These are phyloP conservation scores for Sporisorium graminicola DNA, from an alignment of 1,284 basidiomycete genomes.

Conservation along the genomic window DNA sequence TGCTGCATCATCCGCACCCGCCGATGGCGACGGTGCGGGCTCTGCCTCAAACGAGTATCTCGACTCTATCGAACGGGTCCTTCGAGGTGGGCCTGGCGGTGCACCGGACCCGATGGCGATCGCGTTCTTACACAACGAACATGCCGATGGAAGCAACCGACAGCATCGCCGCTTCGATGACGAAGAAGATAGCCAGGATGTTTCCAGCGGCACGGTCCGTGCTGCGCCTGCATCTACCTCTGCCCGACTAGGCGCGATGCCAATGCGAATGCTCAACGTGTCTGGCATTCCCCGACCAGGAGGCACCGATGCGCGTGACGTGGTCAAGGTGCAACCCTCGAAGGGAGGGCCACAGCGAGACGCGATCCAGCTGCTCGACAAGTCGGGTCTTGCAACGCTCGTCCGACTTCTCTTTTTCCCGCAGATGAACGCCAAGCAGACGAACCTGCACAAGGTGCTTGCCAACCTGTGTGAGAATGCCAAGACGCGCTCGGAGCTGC, in stretches of 20 bases:
- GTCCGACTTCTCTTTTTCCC: conserved; percentile 97
- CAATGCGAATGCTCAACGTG: conserved; percentile 30
- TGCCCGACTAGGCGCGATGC: conserved; percentile 7
- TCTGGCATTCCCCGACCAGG: conserved; percentile 14
- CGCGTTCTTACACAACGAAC: conserved; percentile 19
- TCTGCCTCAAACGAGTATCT: conserved; percentile 5
- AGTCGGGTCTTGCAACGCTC: conserved; percentile 86
- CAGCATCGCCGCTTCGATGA: conserved; percentile 44
- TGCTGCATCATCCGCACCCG: neutral
- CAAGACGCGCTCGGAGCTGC: conserved; percentile 89
- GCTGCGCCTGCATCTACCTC: conserved; percentile 17
- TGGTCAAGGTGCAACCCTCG: conserved; percentile 4
- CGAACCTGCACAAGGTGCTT: conserved; percentile 87
- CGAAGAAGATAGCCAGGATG: conserved; percentile 39
- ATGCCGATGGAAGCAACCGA: conserved; percentile 21
- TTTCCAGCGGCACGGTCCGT: conserved; percentile 33
- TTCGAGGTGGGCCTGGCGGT: conserved; percentile 86
- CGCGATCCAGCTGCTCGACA: conserved; percentile 93
- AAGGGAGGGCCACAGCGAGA: conserved; percentile 72
- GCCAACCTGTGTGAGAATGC: conserved; percentile 95
- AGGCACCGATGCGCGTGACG: conserved; percentile 4
- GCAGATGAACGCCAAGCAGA: conserved; percentile 83
- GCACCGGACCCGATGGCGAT: conserved; percentile 81
- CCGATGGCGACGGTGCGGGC: conserved; percentile 13
- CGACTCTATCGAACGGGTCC: conserved; percentile 76